phyloP scores from a whole-genome alignment of 2,329 filamentous ascomycete species.

The Trichoderma harzianum region DNA sequence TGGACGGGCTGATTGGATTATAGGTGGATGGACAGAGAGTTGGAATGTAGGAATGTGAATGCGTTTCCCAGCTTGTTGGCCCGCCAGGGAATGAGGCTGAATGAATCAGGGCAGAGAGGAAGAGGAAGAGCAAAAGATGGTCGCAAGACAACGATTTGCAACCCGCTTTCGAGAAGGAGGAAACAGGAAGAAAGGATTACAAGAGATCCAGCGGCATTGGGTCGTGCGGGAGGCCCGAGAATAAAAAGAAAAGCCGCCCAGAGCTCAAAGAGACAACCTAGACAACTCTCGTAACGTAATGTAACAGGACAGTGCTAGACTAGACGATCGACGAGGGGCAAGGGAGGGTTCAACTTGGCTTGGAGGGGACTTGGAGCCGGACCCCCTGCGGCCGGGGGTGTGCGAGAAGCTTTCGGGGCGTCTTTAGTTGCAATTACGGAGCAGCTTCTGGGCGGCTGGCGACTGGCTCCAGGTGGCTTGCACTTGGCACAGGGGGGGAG shows the following conservation, averaged over 20 bases:
- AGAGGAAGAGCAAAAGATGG: neutral
- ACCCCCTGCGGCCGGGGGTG: neutral
- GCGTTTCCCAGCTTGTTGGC: conserved; percentile 14
- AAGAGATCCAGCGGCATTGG: neutral
- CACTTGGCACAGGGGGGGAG: conserved; percentile 1
- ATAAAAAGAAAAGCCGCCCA: neutral
- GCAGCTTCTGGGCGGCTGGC: neutral
- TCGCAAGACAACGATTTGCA: neutral
- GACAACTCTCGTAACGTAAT: neutral
- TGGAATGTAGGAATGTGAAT: neutral
- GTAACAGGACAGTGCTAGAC: neutral
- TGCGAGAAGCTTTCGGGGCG: conserved; percentile 11
- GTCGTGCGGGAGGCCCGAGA: neutral
- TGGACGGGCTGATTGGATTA: conserved; percentile 1
- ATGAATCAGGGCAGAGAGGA: neutral
- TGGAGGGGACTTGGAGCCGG: neutral
- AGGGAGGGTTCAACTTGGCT: neutral
- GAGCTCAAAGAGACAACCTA: too few species aligned
- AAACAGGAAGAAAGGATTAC: neutral
- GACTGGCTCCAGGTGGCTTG: conserved; percentile 8
- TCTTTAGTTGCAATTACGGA: conserved; percentile 4
- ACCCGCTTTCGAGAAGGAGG: neutral
- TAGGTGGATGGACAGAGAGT: neutral
- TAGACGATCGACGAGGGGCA: neutral
- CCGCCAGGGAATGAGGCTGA: conserved; percentile 16